Conservation (phyloP, 495 filamentous ascomycete species). For the Penicillium turbatum region DNA sequence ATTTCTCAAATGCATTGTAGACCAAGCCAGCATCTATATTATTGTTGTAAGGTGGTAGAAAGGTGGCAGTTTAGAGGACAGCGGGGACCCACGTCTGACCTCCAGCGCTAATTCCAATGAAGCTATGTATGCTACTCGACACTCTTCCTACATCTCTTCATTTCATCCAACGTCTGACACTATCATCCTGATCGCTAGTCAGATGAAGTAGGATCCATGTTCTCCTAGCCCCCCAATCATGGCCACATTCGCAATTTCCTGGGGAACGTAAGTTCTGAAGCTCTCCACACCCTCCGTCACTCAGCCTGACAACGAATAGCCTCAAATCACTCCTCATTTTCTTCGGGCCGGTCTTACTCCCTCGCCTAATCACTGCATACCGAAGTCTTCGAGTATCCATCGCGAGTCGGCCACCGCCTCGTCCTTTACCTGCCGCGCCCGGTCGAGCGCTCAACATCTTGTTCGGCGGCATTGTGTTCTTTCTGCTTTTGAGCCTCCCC, state of each 20-base stretch:
- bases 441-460: conserved; percentile 58
- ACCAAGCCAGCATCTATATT: no score
- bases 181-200: not conserved
- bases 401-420: conserved; percentile 51
- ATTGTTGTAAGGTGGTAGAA: no score
- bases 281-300: conserved; percentile 2
- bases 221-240: conserved; percentile 14
- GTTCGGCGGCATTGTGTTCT: conserved; percentile 49
- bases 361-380: conserved; percentile 67
- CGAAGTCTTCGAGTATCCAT: conserved; percentile 58
- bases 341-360: conserved; percentile 80
- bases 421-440: conserved; percentile 37
- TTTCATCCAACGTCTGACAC: not conserved
- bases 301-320: conserved; percentile 36
- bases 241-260: conserved; percentile 31
- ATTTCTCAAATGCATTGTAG: no score
- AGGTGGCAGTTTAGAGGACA: no score
- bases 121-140: no score
- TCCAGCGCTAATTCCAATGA: no score
- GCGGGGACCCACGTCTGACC: no score
- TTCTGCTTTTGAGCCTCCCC: conserved; percentile 63
- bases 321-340: conserved; percentile 76
- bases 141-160: not conserved
- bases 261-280: conserved; percentile 33
- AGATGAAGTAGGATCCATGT: not conserved